Evolutionary conservation across 495 filamentous ascomycete species (phyloP).

Genomic region (Daldinia loculata): DNA sequence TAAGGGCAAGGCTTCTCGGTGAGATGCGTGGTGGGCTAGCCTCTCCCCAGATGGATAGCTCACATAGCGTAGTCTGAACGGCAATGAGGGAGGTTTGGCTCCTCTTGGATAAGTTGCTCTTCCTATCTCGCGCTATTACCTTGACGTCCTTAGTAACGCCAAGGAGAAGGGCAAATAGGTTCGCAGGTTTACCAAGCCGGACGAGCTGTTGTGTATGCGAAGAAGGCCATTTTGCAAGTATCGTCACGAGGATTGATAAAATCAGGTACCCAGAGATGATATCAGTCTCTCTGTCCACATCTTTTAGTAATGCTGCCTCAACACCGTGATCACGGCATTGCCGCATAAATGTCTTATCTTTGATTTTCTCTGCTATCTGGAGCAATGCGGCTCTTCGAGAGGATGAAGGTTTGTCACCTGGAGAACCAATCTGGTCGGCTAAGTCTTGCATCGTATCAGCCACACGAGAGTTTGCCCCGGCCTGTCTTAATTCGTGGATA

Average conservation of each 20-base stretch:
- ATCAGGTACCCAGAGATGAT: constrained; percentile 67
- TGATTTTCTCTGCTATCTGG: constrained; percentile 77
- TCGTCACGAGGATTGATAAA: constrained; percentile 61
- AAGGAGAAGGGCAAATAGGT: constrained; percentile 64
- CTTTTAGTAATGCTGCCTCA: constrained; percentile 69
- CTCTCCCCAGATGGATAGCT: constrained; percentile 65
- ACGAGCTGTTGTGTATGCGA: constrained; percentile 61
- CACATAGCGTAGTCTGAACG: constrained; percentile 59
- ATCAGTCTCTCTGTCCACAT: constrained; percentile 62
- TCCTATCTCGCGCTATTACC: constrained; percentile 66
- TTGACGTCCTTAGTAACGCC: constrained; percentile 60
- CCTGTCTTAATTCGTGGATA: constrained; percentile 88
- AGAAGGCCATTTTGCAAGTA: constrained; percentile 62
- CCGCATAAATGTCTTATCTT: constrained; percentile 69
- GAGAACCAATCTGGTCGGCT: constrained; percentile 80
- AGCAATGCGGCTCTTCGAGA: constrained; percentile 62
- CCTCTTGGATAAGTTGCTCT: constrained; percentile 73
- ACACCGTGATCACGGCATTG: constrained; percentile 81
- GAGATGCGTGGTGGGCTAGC: constrained; percentile 61
- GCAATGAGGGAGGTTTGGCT: constrained; percentile 62
- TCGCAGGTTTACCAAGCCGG: constrained; percentile 56
- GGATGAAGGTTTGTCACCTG: constrained; percentile 57
- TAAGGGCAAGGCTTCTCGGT: constrained; percentile 70
- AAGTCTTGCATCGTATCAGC: constrained; percentile 81
- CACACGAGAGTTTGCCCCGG: constrained; percentile 85